These are phyloP conservation scores for Scheffersomyces illinoinensis DNA, from an alignment of 1,139 yeast genomes.

Conservation along the genomic window DNA sequence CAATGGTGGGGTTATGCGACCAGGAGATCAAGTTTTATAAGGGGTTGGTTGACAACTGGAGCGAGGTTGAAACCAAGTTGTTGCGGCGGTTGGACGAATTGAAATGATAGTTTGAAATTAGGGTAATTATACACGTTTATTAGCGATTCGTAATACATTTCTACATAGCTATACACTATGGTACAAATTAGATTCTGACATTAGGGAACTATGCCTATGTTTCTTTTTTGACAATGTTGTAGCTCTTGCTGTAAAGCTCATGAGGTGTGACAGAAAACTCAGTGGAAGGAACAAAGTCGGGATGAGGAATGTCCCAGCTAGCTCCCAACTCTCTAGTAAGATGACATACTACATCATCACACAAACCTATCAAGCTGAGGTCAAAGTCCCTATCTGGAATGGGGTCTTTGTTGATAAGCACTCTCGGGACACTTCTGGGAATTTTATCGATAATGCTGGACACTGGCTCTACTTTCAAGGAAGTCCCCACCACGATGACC, in stretches of 20 bases:
- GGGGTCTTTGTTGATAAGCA: conserved; percentile 78
- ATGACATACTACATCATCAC: conserved; percentile 81
- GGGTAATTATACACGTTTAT: not conserved
- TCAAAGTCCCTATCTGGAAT: conserved; percentile 67
- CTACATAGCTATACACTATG: not conserved
- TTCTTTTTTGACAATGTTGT: conserved; percentile 4
- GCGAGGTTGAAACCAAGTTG: conserved; percentile 52
- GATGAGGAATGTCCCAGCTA: conserved; percentile 12
- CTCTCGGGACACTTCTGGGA: conserved; percentile 72
- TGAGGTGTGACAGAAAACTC: conserved; percentile 3
- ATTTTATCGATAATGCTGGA: conserved; percentile 79
- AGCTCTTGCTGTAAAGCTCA: conserved; percentile 5
- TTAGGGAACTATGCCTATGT: not conserved
- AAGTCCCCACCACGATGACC: conserved; percentile 86
- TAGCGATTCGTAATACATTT: not conserved
- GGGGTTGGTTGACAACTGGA: conserved; percentile 74
- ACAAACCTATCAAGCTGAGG: conserved; percentile 73
- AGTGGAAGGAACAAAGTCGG: conserved; percentile 3
- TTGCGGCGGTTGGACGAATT: conserved; percentile 39
- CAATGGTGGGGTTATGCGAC: conserved; percentile 71
- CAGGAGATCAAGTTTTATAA: conserved; percentile 75
- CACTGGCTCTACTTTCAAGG: conserved; percentile 95
- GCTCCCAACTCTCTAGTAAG: conserved; percentile 37
- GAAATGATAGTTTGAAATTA: conserved; percentile 5
- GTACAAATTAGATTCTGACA: not conserved